Evolutionary conservation across 2,329 filamentous ascomycete genomes (phyloP).

Genomic region (Capronia americana): DNA sequence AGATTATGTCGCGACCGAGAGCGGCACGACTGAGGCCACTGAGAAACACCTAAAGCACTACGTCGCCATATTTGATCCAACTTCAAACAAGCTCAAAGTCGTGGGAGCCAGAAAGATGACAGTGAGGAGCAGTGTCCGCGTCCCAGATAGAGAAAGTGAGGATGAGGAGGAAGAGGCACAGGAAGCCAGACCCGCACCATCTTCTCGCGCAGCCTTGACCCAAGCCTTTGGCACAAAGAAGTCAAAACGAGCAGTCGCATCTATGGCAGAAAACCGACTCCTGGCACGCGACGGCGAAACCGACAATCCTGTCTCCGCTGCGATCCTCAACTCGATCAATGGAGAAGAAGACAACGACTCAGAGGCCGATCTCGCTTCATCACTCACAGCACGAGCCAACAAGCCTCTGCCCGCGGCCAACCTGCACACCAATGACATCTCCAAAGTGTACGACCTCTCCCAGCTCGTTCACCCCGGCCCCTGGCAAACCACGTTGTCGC

Average conservation of each 20-base stretch:
- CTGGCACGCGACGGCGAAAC: conserved; percentile 49
- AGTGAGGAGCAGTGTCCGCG: conserved; percentile 57
- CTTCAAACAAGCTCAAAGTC: conserved; percentile 60
- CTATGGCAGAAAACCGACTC: conserved; percentile 56
- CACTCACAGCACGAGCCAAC: conserved; percentile 50
- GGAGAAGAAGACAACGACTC: conserved; percentile 35
- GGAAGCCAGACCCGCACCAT: conserved; percentile 36
- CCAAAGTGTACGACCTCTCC: conserved; percentile 54
- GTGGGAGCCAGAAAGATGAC: conserved; percentile 61
- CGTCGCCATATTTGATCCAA: conserved; percentile 65
- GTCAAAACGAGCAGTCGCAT: conserved; percentile 56
- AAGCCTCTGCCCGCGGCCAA: conserved; percentile 55
- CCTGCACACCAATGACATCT: conserved; percentile 51
- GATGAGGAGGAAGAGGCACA: conserved; percentile 38
- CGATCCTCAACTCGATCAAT: conserved; percentile 52
- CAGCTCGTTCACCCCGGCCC: conserved; percentile 49
- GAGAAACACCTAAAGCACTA: conserved; percentile 65
- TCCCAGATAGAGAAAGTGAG: conserved; percentile 35
- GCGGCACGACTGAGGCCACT: conserved; percentile 52
- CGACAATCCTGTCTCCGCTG: conserved; percentile 50
- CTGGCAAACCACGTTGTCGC: conserved; percentile 49
- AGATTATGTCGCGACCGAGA: conserved; percentile 63
- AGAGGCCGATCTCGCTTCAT: conserved; percentile 36
- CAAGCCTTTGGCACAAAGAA: conserved; percentile 59
- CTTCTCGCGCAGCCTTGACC: conserved; percentile 49